A percentile compares a stretch with the other conserved stretches of the same genome.
These are phyloP conservation scores for Russula foetens DNA, from an alignment of 768 basidiomycete genomes.

Conservation along the genomic window DNA sequence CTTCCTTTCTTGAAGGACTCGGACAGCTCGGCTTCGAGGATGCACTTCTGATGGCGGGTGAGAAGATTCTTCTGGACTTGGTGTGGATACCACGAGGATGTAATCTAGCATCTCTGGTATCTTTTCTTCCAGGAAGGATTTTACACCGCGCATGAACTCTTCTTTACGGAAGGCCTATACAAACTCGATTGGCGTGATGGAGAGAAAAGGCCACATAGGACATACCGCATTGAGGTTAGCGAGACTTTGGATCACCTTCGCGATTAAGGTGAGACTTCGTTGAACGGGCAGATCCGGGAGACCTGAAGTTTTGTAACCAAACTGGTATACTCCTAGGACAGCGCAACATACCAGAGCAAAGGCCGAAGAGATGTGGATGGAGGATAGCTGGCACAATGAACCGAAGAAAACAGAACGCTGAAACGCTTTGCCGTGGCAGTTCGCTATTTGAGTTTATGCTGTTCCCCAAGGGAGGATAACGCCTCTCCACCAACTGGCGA, in stretches of 20 bases:
- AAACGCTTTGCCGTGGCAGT: conserved; percentile 74
- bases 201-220: not conserved
- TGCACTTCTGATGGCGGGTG: conserved; percentile 25
- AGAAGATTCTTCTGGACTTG: conserved; percentile 24
- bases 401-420: conserved; percentile 83
- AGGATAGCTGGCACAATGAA: conserved; percentile 88
- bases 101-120: conserved; percentile 72
- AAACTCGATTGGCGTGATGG: not conserved
- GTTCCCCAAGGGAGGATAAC: conserved; percentile 38
- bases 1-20: conserved; percentile 50
- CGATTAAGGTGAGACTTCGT: conserved; percentile 75
- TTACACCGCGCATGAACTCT: conserved; percentile 72
- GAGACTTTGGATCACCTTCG: conserved; percentile 83
- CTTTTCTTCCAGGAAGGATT: conserved; percentile 61
- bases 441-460: conserved; percentile 40
- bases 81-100: conserved; percentile 61
- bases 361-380: conserved; percentile 78
- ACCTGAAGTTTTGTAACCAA: conserved; percentile 34
- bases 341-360: conserved; percentile 52
- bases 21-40: conserved; percentile 36
- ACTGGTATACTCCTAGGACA: not conserved
- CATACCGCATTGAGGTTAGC: conserved; percentile 76
- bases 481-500: conserved; percentile 61
- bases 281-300: conserved; percentile 59
- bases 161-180: conserved; percentile 60